Percentiles rank a stretch among this genome's conserved stretches.
Evolutionary conservation across 108 stramenopile species (phyloP).

Genomic region (Nitzschia putrida): DNA sequence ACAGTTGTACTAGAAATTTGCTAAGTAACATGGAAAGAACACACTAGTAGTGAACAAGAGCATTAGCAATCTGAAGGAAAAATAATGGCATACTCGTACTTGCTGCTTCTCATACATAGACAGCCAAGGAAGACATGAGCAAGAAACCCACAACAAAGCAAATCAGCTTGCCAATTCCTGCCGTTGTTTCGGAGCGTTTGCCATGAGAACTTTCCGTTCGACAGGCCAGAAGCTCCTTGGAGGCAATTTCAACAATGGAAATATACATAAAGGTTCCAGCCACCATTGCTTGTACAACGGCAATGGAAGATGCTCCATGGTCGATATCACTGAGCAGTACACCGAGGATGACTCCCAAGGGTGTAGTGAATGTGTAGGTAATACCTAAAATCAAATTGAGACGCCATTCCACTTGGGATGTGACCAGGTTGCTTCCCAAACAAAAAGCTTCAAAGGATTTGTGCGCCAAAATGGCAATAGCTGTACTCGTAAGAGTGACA

Average conservation of each 20-base stretch:
- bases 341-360: conserved; percentile 34
- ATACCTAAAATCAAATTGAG: conserved; percentile 21
- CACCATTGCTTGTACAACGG: conserved; percentile 40
- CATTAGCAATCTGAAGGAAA: no score
- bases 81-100: no score
- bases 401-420: conserved; percentile 9
- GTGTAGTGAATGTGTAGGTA: conserved; percentile 24
- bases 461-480: conserved; percentile 47
- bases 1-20: no score
- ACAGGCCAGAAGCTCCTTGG: conserved; percentile 41
- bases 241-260: conserved; percentile 45
- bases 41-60: no score
- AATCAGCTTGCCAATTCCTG: conserved; percentile 16
- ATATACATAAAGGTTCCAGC: conserved; percentile 50
- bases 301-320: conserved; percentile 13
- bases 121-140: conserved; percentile 33
- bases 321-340: not conserved
- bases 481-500: conserved; percentile 18
- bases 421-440: conserved; percentile 37
- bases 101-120: conserved; percentile 3
- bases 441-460: conserved; percentile 49
- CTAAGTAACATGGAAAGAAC: no score
- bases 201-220: conserved; percentile 8
- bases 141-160: conserved; percentile 33
- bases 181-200: conserved; percentile 3